Base-by-base conservation (phyloP, 495 filamentous ascomycete genomes). In the Aspergillus heteromorphus region DNA sequence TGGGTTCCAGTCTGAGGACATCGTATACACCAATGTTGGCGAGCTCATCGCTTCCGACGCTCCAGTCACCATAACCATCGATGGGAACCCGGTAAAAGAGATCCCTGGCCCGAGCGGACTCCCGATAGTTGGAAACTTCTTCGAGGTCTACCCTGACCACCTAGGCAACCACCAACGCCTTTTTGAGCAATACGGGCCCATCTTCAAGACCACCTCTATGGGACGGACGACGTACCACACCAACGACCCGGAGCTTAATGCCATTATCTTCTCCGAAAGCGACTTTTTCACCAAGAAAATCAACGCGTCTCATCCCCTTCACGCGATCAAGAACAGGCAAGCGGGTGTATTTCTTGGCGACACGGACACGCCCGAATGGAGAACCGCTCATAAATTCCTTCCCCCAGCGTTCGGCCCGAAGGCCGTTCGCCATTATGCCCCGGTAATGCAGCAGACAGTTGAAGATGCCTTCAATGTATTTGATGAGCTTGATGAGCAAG, bases 91-190 rank as follows among this genome's bases (percentile, higher is more conserved):
- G 19, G 67, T 79, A 9, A 69, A 70, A 20, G 61, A 66, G 6
- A 61, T 73, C 13, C 72, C 72, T 29, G 79, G 80, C 0, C 81
- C 80, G 1, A 45, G 58, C 1, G 75, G 73, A 2, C 63, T 83
- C 0, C 81, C 81, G 8, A 50, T 73, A 7, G 69, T 79, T 13
- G 78, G 80, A 17, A 76, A 64, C 62, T 78, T 69, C 66, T 80
- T 75, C 55, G 79, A 82, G 57, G 65, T 83, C 48, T 85, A 71
- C 61, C 79, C 82, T 1, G 81, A 85, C 60, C 78, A 78, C 54
- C 65, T 83, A 0, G 81, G 81, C 10, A 85, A 85, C 65, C 73
- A 83, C 61, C 61, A 79, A n/a, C 71, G 80, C 0, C 72, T 83
- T 0, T 83, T 82, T 58, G 60, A 63, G 19, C 69, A 71, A 47